phyloP scores from a whole-genome alignment of 2,329 filamentous ascomycete species.

The Aspergillus calidoustus region DNA sequence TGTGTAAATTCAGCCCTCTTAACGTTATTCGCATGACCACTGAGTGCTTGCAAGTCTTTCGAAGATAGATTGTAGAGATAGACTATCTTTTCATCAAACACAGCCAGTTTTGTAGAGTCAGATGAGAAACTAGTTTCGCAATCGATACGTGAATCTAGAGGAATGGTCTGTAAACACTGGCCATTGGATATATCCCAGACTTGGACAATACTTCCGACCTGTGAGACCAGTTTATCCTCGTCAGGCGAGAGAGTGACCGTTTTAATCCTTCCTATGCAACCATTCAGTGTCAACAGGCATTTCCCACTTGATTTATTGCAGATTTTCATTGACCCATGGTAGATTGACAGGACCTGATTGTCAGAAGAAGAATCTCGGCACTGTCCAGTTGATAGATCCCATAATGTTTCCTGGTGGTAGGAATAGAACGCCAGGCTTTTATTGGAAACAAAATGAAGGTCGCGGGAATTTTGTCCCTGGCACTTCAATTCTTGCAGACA shows the following conservation, averaged over 20 bases:
- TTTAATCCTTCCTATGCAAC: neutral
- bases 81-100: neutral
- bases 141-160: neutral
- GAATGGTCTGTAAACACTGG: neutral
- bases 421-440: too few species aligned
- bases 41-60: neutral
- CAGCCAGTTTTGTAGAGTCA: neutral
- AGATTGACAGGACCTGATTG: too few species aligned
- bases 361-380: too few species aligned
- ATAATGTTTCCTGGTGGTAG: too few species aligned
- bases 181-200: neutral
- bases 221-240: neutral
- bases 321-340: too few species aligned
- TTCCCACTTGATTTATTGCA: neutral
- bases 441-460: too few species aligned
- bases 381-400: too few species aligned
- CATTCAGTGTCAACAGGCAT: neutral
- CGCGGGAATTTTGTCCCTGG: too few species aligned
- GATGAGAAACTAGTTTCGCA: neutral
- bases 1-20: neutral
- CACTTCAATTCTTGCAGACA: too few species aligned
- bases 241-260: neutral
- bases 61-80: neutral
- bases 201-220: neutral
- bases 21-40: neutral